A percentile compares a stretch with the other conserved stretches of the same genome.
phyloP scores from a whole-genome alignment of 2,329 filamentous ascomycete species.

The Pseudogymnoascus sp. region DNA sequence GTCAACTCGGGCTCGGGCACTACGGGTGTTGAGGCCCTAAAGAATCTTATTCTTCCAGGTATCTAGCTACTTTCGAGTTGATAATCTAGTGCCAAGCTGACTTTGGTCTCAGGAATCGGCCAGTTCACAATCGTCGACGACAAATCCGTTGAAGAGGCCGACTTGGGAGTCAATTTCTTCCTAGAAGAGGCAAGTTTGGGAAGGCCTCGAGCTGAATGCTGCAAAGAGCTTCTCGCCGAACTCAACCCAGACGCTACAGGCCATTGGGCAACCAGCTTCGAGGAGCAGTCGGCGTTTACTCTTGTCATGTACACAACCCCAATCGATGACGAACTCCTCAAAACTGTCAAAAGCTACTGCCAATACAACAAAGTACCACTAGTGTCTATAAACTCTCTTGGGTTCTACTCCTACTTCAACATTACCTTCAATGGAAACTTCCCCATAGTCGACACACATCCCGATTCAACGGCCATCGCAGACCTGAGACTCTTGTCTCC shows the following conservation, averaged over 20 bases:
- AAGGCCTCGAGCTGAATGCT: conserved; percentile 68
- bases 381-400: conserved; percentile 77
- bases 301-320: conserved; percentile 55
- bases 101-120: conserved; percentile 56
- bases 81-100: background rate
- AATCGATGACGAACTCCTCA: conserved; percentile 42
- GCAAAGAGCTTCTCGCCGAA: conserved; percentile 69
- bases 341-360: conserved; percentile 40
- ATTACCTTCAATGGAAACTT: conserved; percentile 69
- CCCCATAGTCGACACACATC: conserved; percentile 92
- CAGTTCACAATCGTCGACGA: conserved; percentile 86
- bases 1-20: conserved; percentile 82
- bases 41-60: conserved; percentile 93
- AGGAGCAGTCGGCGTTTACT: conserved; percentile 39
- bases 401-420: conserved; percentile 88
- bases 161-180: conserved; percentile 96
- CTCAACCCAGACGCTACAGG: conserved; percentile 89
- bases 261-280: conserved; percentile 50
- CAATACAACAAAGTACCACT: conserved; percentile 57
- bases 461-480: conserved; percentile 73
- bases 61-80: conserved; percentile 18
- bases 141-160: conserved; percentile 64
- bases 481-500: conserved; percentile 78
- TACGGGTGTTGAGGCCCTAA: conserved; percentile 82
- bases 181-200: conserved; percentile 72